A percentile compares a stretch with the other conserved stretches of the same genome.
These are phyloP conservation scores for Odontarrhena argentea DNA, from an alignment of 345 rosid genomes.

Conservation along the genomic window DNA sequence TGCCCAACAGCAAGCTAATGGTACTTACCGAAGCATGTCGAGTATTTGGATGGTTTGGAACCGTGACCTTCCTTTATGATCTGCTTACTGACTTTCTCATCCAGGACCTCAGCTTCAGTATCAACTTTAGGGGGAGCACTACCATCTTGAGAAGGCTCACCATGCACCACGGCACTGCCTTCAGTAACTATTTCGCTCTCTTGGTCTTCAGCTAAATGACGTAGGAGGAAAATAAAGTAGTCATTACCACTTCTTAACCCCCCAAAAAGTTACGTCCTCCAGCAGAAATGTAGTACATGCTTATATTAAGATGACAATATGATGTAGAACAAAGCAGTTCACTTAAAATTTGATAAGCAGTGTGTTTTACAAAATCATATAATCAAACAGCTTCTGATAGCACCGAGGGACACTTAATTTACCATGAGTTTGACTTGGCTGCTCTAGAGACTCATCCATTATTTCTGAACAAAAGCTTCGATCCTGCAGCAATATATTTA, in stretches of 20 bases:
- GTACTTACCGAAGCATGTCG: conserved; percentile 88
- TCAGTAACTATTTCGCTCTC: conserved; percentile 64
- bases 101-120: conserved; percentile 60
- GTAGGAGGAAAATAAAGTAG: conserved; percentile 5
- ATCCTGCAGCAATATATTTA: conserved; percentile 4
- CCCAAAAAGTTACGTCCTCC: neutral
- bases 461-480: neutral
- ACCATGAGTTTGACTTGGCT: conserved; percentile 52
- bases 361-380: neutral
- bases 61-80: conserved; percentile 91
- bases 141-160: conserved; percentile 63
- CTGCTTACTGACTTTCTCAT: conserved; percentile 86
- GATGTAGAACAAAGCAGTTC: neutral
- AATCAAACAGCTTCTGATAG: neutral
- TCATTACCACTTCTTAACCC: conserved; percentile 5
- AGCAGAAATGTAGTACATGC: neutral
- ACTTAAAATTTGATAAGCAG: conserved; percentile 6
- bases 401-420: conserved; percentile 4
- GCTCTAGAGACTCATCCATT: conserved; percentile 58
- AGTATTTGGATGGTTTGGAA: conserved; percentile 82
- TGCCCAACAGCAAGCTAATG: conserved; percentile 2
- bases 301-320: neutral
- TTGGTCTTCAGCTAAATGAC: conserved; percentile 45
- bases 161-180: conserved; percentile 56
- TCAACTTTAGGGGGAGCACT: conserved; percentile 74